These are phyloP conservation scores for Penicillium arizonense DNA, from an alignment of 495 filamentous ascomycete genomes.

Conservation along the genomic window DNA sequence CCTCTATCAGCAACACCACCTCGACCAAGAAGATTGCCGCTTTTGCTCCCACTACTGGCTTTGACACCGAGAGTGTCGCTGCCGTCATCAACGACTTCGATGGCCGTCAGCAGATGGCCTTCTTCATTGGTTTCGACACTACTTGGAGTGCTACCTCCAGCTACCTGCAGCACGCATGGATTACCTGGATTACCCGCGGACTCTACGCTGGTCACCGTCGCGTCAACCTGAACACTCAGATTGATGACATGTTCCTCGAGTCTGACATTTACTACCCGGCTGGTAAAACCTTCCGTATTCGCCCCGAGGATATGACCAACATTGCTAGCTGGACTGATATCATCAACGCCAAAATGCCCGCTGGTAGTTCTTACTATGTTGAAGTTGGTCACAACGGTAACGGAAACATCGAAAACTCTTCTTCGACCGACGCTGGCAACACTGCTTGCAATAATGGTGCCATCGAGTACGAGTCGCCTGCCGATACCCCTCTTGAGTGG, in stretches of 20 bases:
- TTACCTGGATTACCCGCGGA: conserved; percentile 60
- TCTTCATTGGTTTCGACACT: conserved; percentile 55
- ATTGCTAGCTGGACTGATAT: conserved; percentile 48
- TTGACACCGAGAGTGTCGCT: conserved; percentile 37
- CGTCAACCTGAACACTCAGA: conserved; percentile 58
- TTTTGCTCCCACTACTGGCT: conserved; percentile 41
- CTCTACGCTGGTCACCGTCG: conserved; percentile 55
- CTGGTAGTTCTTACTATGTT: conserved; percentile 53
- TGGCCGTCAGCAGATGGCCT: conserved; percentile 61
- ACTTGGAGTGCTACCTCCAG: conserved; percentile 56
- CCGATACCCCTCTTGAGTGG: conserved; percentile 53
- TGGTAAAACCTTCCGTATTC: conserved; percentile 49
- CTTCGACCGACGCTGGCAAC: conserved; percentile 32
- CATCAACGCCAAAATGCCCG: conserved; percentile 52
- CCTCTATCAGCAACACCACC: conserved; percentile 50
- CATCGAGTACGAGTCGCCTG: conserved; percentile 36
- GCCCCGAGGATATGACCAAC: conserved; percentile 45
- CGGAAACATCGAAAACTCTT: conserved; percentile 54
- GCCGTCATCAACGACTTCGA: conserved; percentile 60
- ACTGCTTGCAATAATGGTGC: conserved; percentile 30
- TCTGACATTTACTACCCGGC: conserved; percentile 53
- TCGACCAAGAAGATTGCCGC: conserved; percentile 53
- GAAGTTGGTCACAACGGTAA: conserved; percentile 64
- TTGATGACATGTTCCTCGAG: conserved; percentile 62
- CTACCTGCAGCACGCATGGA: conserved; percentile 62